Percentiles rank a stretch among this genome's conserved stretches.
These are phyloP conservation scores for Aristolochia californica DNA, from an alignment of 164 flowering plant species.

Conservation along the genomic window DNA sequence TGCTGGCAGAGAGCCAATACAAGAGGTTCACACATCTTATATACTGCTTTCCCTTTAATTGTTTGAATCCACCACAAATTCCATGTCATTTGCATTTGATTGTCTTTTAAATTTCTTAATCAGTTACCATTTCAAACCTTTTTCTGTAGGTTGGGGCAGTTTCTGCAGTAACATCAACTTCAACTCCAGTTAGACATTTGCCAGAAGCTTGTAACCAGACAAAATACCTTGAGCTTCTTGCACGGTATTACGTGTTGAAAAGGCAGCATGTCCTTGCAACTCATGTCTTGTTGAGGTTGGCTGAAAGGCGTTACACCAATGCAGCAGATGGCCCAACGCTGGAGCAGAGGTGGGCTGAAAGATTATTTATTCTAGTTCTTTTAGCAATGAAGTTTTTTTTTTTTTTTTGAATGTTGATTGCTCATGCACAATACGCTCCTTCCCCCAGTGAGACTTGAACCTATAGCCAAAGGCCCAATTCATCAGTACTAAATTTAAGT, in stretches of 20 bases:
- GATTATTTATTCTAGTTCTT: neutral
- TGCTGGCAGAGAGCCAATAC: conserved; percentile 55
- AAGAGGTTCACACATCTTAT: conserved; percentile 35
- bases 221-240: conserved; percentile 84
- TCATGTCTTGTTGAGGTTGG: conserved; percentile 72
- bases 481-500: too few relatives aligned
- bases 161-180: conserved; percentile 31
- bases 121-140: neutral
- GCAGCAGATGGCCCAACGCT: conserved; percentile 47
- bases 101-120: conserved; percentile 1
- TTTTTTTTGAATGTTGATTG: neutral
- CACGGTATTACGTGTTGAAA: conserved; percentile 85
- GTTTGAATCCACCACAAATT: too few relatives aligned
- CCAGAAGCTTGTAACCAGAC: conserved; percentile 41
- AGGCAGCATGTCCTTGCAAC: conserved; percentile 92
- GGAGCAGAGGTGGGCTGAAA: conserved; percentile 54
- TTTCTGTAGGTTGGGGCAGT: conserved; percentile 38
- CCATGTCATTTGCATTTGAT: too few relatives aligned
- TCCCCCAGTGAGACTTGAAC: too few relatives aligned
- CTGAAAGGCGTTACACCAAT: conserved; percentile 73
- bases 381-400: neutral
- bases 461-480: too few relatives aligned
- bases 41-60: neutral
- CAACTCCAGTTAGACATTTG: conserved; percentile 33
- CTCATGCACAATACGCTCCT: neutral